Evolutionary conservation across 129 eudicot genomes (phyloP).

Genomic region (Daucus carota): DH1_v3.0 NC_030387.2:11569501-11570000

Average conservation of each 20-base stretch:
- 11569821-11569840: neutral
- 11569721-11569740: constrained; percentile 49
- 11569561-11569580: constrained; percentile 37
- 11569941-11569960: too few species aligned
- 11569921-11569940: too few species aligned
- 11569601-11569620: constrained; percentile 31
- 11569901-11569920: too few species aligned
- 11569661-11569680: constrained; percentile 39
- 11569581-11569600: constrained; percentile 47
- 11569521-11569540: constrained; percentile 40
- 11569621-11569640: constrained; percentile 34
- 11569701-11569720: constrained; percentile 24
- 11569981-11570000: neutral
- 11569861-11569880: neutral
- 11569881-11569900: neutral
- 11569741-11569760: constrained; percentile 22
- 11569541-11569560: constrained; percentile 39
- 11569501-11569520: constrained; percentile 50
- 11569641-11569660: constrained; percentile 41
- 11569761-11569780: constrained; percentile 8
- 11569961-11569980: constrained; percentile 5
- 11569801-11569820: neutral
- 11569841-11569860: too few species aligned
- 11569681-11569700: constrained; percentile 26
- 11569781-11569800: constrained; percentile 12